phyloP scores from a whole-genome alignment of 2,329 filamentous ascomycete species.

The Apiospora aurea region DNA sequence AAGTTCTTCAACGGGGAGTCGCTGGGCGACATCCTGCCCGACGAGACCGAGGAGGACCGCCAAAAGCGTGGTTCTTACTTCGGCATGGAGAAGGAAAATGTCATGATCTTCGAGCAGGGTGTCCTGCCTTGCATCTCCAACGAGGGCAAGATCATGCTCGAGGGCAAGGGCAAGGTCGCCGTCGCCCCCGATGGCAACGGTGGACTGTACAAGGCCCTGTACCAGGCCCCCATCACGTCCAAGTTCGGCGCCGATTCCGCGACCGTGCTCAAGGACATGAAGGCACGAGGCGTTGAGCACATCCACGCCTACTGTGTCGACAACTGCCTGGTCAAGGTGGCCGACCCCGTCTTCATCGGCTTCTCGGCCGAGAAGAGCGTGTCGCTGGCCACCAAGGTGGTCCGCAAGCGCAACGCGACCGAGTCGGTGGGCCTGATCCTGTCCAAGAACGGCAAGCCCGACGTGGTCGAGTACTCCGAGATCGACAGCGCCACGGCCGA shows the following conservation, averaged over 20 bases:
- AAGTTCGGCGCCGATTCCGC: slow-evolving; percentile 60
- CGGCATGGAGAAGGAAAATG: slow-evolving; percentile 83
- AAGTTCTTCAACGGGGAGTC: slow-evolving; percentile 72
- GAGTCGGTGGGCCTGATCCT: slow-evolving; percentile 96
- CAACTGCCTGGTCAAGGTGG: slow-evolving; percentile 99
- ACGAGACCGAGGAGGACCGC: slow-evolving; percentile 69
- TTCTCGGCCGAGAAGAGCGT: slow-evolving; percentile 88
- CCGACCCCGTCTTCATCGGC: slow-evolving; percentile 93
- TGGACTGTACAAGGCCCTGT: slow-evolving; percentile 92
- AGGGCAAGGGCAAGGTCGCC: slow-evolving; percentile 88
- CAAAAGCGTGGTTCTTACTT: slow-evolving; percentile 67
- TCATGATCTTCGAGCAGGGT: slow-evolving; percentile 95
- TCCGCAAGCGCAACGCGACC: slow-evolving; percentile 95
- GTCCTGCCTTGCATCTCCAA: slow-evolving; percentile 97
- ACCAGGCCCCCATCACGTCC: slow-evolving; percentile 36
- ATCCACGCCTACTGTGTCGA: slow-evolving; percentile 98
- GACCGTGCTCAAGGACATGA: slow-evolving; percentile 86
- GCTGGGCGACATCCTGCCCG: slow-evolving; percentile 38
- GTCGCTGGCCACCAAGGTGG: slow-evolving; percentile 98
- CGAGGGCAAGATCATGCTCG: slow-evolving; percentile 94
- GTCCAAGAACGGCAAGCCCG: slow-evolving; percentile 93
- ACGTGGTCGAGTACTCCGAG: slow-evolving; percentile 98
- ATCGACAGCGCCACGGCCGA: slow-evolving; percentile 90
- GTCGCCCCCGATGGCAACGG: slow-evolving; percentile 98
- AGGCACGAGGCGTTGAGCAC: slow-evolving; percentile 87